phyloP scores from a whole-genome alignment of 768 basidiomycete species.

The Aureoboletus auriporus region DNA sequence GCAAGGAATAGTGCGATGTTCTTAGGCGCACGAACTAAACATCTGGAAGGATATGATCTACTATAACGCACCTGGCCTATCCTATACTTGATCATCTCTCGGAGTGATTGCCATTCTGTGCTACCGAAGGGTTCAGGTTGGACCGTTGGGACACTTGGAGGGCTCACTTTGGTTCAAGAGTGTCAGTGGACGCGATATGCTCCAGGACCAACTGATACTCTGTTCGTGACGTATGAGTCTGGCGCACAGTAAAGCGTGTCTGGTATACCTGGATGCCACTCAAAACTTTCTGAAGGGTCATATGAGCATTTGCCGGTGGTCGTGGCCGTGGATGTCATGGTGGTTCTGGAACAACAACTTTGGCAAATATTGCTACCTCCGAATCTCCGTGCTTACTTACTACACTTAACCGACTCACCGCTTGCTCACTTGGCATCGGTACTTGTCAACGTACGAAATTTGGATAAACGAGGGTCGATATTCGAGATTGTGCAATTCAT shows the following conservation, averaged over 20 bases:
- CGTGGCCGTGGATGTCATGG: slow-evolving; percentile 20
- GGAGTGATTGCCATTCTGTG: slow-evolving; percentile 65
- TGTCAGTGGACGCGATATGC: slow-evolving; percentile 61
- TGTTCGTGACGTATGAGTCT: slow-evolving; percentile 25
- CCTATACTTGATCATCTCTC: slow-evolving; percentile 70
- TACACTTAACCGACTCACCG: not conserved
- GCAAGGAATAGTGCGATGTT: slow-evolving; percentile 49
- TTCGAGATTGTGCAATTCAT: too few species aligned
- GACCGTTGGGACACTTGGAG: slow-evolving; percentile 1
- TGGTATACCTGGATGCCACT: slow-evolving; percentile 51
- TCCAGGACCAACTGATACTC: slow-evolving; percentile 59
- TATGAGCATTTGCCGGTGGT: slow-evolving; percentile 11
- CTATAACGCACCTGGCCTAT: slow-evolving; percentile 51
- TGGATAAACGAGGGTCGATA: too few species aligned
- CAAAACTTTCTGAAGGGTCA: slow-evolving; percentile 29
- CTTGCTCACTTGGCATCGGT: too few species aligned
- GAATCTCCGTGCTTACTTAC: not conserved
- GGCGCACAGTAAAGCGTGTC: not conserved
- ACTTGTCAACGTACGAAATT: too few species aligned
- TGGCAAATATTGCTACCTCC: not conserved
- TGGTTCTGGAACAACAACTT: not conserved
- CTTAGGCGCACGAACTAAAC: slow-evolving; percentile 26
- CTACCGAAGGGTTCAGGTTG: slow-evolving; percentile 33
- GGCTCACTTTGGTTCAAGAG: slow-evolving; percentile 47
- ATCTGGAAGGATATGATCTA: not conserved